Conservation (phyloP, 2,329 filamentous ascomycete species). For the Gyromitra esculenta region DNA sequence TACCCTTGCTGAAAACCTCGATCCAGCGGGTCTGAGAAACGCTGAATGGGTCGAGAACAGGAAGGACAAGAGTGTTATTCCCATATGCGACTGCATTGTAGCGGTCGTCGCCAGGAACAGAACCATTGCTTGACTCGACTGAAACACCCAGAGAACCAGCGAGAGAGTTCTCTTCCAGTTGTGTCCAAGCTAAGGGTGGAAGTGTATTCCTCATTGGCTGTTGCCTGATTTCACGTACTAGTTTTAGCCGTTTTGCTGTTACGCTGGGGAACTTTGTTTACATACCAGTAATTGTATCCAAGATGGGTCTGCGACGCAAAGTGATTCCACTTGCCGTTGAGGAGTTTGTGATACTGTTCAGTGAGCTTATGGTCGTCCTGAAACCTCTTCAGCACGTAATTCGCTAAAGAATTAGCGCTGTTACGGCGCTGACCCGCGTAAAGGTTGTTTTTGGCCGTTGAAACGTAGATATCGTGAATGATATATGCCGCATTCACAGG, state of each 20-base stretch:
- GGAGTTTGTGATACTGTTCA: slow-evolving; percentile 67
- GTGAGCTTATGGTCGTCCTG: slow-evolving; percentile 69
- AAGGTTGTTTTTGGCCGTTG: slow-evolving; percentile 66
- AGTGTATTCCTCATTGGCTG: slow-evolving; percentile 77
- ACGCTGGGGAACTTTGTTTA: slow-evolving; percentile 61
- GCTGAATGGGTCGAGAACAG: slow-evolving; percentile 70
- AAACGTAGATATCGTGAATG: slow-evolving; percentile 67
- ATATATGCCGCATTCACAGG: slow-evolving; percentile 69
- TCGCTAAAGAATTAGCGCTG: slow-evolving; percentile 67
- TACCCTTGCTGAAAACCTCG: slow-evolving; percentile 71
- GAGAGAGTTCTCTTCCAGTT: slow-evolving; percentile 68
- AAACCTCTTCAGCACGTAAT: slow-evolving; percentile 66
- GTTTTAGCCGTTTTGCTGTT: slow-evolving; percentile 66
- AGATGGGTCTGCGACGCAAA: slow-evolving; percentile 69
- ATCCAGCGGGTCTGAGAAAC: slow-evolving; percentile 67
- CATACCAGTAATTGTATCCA: slow-evolving; percentile 64
- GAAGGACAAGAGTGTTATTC: slow-evolving; percentile 66
- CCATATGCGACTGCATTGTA: slow-evolving; percentile 67
- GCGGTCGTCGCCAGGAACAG: slow-evolving; percentile 73
- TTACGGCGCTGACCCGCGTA: slow-evolving; percentile 69
- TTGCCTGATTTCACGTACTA: slow-evolving; percentile 67
- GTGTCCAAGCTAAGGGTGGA: slow-evolving; percentile 70
- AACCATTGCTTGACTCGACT: slow-evolving; percentile 73
- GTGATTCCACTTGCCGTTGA: slow-evolving; percentile 63
- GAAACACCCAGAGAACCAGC: slow-evolving; percentile 72